phyloP scores from a whole-genome alignment of 1,139 yeast species.

The Kluyveromyces sp. region DNA sequence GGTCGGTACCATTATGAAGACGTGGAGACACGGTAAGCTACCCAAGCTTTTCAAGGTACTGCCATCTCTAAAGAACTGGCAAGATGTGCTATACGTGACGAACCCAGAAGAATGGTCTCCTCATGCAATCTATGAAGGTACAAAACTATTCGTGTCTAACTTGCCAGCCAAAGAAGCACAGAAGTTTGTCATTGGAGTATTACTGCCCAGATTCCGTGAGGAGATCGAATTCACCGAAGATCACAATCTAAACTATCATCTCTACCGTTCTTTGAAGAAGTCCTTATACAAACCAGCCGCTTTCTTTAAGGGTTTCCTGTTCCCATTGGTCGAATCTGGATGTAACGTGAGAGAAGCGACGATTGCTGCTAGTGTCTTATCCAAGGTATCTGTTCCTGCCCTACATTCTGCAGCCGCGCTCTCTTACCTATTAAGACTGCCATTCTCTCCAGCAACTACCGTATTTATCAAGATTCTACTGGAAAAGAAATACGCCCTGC shows the following conservation, averaged over 20 bases:
- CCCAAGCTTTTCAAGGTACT: constrained; percentile 93
- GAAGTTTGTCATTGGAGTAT: constrained; percentile 64
- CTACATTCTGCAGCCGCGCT: constrained; percentile 95
- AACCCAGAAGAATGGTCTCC: constrained; percentile 93
- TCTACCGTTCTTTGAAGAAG: constrained; percentile 86
- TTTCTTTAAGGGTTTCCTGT: constrained; percentile 89
- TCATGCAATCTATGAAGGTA: constrained; percentile 93
- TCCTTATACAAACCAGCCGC: constrained; percentile 96
- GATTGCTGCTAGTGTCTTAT: constrained; percentile 84
- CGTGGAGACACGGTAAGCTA: constrained; percentile 93
- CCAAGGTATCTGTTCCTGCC: constrained; percentile 88
- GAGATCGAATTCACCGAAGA: constrained; percentile 72
- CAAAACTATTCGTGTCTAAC: constrained; percentile 86
- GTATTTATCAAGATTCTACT: constrained; percentile 82
- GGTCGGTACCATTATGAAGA: constrained; percentile 77
- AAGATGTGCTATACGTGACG: constrained; percentile 86
- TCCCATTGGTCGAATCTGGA: constrained; percentile 77
- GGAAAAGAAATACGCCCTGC: constrained; percentile 93
- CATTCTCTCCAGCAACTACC: constrained; percentile 81
- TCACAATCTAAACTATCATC: constrained; percentile 71
- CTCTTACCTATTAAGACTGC: constrained; percentile 74
- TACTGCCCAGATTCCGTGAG: constrained; percentile 77
- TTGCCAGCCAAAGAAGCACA: constrained; percentile 85
- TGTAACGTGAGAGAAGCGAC: constrained; percentile 92
- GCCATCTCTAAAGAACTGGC: constrained; percentile 92